A percentile compares a stretch with the other conserved stretches of the same genome.
Evolutionary conservation across 768 basidiomycete species (phyloP).

Genomic region (Rhodotorula toruloides): DNA sequence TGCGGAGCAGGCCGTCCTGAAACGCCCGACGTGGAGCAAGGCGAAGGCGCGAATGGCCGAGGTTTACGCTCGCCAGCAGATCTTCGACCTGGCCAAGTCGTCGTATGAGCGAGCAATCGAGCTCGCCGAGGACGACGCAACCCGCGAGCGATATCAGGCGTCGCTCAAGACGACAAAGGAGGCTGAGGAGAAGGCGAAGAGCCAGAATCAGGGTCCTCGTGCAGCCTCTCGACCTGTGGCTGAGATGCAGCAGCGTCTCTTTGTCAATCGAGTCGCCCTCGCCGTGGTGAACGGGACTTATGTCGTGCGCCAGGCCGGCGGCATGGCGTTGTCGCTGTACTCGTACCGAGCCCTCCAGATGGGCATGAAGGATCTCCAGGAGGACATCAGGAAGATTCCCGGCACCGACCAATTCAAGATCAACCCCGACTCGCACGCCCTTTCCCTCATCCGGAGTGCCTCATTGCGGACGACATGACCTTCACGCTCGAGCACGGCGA

Average conservation of each 20-base stretch:
- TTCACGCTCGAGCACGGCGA: background rate
- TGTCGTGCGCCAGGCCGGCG: too few relatives aligned
- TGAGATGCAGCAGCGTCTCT: too few relatives aligned
- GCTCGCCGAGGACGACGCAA: background rate
- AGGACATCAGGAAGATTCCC: too few relatives aligned
- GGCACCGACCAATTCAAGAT: too few relatives aligned
- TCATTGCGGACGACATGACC: background rate
- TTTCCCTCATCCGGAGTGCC: background rate
- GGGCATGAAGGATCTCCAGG: too few relatives aligned
- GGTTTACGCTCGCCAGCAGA: background rate
- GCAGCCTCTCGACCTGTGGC: background rate
- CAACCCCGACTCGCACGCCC: background rate
- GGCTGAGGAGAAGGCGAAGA: too few relatives aligned
- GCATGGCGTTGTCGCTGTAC: too few relatives aligned
- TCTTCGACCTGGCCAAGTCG: background rate
- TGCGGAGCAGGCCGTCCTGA: background rate
- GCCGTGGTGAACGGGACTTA: too few relatives aligned
- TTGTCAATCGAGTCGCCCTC: too few relatives aligned
- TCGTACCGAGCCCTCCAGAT: too few relatives aligned
- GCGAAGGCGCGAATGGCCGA: background rate
- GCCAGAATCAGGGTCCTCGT: too few relatives aligned
- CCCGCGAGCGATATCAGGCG: background rate
- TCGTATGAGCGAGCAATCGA: background rate
- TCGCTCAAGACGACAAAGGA: background rate
- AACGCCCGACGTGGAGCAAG: background rate